Base-by-base conservation (phyloP, 805 yeast genomes). In the Zygosaccharomyces bisporus region DNA sequence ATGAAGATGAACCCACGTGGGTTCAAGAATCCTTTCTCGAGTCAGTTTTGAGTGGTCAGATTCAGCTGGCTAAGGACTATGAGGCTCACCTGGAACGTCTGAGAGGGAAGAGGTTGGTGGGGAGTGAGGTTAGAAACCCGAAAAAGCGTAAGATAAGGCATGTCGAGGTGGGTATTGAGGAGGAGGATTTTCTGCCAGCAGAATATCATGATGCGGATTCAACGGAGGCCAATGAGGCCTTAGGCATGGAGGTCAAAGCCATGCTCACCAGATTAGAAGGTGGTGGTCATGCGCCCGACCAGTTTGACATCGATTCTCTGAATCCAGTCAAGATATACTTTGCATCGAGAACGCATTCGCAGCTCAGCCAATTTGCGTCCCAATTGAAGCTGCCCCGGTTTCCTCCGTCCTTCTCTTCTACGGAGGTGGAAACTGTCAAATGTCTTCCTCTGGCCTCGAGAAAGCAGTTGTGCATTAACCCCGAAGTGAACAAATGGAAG, bases 291-390 rank as follows among this genome's bases (percentile, higher is more conserved):
- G 61, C 54, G 33, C 53, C 44, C 5, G 50, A 50, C 51, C 27
- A 39, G 47, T 25, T 44, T 48, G 51, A 51, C 13, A 31, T 55
- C 50, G 35, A 62, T 49, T 45, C 55, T 7, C 55, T 52, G 6
- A 64, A 67, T 14, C 64, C 77, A 0, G 55, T 69, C 0, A 76
- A 80, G 52, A 77, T 90, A 1, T 77, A 66, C 53, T 89, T 81
- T 58, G 74, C 95, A 0, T 87, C 96, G 2, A 70, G 98, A 63
- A 90, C 98, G 0, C 97, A 90, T 57, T 86, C 96, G 0, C 98
- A 90, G 60, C 68, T 90, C 35, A 71, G 72, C 29, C 98, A 90
- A 58, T 86, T 90, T 57, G 77, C 88, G 0, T 75, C 77, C 12
- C 96, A 91, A 54, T 64, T 90, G 30, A 60, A 70, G 34, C 56